Conservation (phyloP, 2,329 filamentous ascomycete genomes). For the Ascomycota sp. region DNA sequence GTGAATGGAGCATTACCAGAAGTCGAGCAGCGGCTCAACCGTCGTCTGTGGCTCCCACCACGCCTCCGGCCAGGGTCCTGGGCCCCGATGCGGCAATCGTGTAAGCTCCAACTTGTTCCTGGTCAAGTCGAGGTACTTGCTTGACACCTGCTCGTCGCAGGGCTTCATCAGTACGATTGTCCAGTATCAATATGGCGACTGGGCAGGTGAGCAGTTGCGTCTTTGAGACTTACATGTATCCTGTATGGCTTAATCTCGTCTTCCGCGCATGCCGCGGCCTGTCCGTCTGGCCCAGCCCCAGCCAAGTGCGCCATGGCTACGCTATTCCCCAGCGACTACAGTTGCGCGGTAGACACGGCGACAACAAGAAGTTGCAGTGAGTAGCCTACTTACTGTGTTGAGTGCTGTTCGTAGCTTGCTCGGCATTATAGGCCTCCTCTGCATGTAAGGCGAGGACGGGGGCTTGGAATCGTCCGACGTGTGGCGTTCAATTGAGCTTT, state of each 20-base stretch:
- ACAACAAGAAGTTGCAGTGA: too few relatives aligned
- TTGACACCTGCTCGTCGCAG: constrained; percentile 31
- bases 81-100: constrained; percentile 38
- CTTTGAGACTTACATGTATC: constrained; percentile 27
- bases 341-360: too few relatives aligned
- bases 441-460: not conserved
- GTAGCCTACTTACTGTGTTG: too few relatives aligned
- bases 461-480: too few relatives aligned
- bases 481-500: too few relatives aligned
- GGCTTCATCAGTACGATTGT: not conserved
- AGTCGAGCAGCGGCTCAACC: constrained; percentile 45
- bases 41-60: constrained; percentile 41
- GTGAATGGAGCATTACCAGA: constrained; percentile 21
- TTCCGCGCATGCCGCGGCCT: constrained; percentile 7
- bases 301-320: too few relatives aligned
- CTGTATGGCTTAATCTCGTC: constrained; percentile 33
- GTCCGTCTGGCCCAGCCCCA: not conserved
- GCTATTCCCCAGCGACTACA: too few relatives aligned
- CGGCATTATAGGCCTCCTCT: not conserved
- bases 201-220: not conserved
- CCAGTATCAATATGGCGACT: not conserved
- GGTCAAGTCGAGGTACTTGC: constrained; percentile 46
- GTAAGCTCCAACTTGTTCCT: constrained; percentile 46
- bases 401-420: too few relatives aligned
- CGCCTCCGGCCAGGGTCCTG: constrained; percentile 22